Conservation (phyloP, 208 protist genomes). For the Crithidia sp. region DNA sequence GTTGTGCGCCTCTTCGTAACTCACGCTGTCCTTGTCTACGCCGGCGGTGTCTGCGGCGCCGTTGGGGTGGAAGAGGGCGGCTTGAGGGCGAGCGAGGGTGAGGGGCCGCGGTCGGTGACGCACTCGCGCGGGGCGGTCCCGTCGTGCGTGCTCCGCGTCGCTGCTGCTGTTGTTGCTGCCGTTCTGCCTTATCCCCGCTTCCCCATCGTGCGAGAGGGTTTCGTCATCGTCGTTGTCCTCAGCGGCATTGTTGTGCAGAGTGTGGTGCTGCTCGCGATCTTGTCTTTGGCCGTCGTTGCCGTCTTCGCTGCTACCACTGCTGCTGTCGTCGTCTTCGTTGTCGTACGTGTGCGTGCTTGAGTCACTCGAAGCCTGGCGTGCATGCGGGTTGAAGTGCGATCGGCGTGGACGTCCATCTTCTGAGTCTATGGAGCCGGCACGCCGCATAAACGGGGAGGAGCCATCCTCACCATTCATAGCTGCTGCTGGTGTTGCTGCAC, state of each 20-base stretch:
- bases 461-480: not conserved
- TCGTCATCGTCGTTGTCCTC: no score
- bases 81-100: not conserved
- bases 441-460: not conserved
- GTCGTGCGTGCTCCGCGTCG: not conserved
- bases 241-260: no score
- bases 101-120: not conserved
- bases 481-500: not conserved
- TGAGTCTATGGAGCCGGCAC: not conserved
- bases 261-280: no score
- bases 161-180: not conserved
- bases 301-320: not conserved
- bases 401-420: not conserved
- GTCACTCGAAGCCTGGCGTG: no score
- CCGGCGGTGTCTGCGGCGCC: not conserved
- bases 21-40: not conserved
- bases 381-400: no score
- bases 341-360: not conserved
- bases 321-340: not conserved
- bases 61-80: not conserved
- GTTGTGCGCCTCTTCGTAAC: not conserved
- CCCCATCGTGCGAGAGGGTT: no score
- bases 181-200: no score
- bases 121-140: not conserved
- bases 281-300: no score